These are phyloP conservation scores for Closterium sp. DNA, from an alignment of 139 green algal genomes.

Conservation along the genomic window DNA sequence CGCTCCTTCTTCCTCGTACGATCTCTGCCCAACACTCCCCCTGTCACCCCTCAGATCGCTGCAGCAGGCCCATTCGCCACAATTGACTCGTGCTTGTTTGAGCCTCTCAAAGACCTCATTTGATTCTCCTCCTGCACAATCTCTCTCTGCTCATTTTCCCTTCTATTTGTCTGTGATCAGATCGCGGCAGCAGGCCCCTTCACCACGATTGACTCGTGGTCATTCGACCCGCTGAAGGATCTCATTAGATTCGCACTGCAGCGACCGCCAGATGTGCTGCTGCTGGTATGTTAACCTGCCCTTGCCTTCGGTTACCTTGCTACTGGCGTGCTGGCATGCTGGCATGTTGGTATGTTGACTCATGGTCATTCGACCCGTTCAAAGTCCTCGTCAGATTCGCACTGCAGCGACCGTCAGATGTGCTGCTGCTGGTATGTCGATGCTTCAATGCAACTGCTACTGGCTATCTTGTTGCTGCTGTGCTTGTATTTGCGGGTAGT, in stretches of 20 bases:
- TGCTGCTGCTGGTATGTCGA: neutral
- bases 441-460: no score
- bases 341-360: neutral
- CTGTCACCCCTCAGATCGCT: conserved; percentile 27
- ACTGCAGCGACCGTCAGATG: neutral
- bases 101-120: conserved; percentile 70
- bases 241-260: conserved; percentile 65
- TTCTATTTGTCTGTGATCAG: neutral
- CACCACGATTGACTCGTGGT: conserved; percentile 50
- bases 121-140: no score
- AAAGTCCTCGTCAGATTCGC: neutral
- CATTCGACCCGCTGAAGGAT: conserved; percentile 62
- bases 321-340: neutral
- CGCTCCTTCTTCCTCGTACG: neutral
- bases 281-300: conserved; percentile 49
- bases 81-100: conserved; percentile 51
- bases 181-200: conserved; percentile 57
- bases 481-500: no score
- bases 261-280: conserved; percentile 65
- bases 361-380: neutral
- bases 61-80: conserved; percentile 59
- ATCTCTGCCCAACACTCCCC: no score
- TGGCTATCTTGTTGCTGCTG: no score
- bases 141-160: no score
- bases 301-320: no score